Base-by-base conservation (phyloP, 768 basidiomycete species). In the Boletus edulis region DNA sequence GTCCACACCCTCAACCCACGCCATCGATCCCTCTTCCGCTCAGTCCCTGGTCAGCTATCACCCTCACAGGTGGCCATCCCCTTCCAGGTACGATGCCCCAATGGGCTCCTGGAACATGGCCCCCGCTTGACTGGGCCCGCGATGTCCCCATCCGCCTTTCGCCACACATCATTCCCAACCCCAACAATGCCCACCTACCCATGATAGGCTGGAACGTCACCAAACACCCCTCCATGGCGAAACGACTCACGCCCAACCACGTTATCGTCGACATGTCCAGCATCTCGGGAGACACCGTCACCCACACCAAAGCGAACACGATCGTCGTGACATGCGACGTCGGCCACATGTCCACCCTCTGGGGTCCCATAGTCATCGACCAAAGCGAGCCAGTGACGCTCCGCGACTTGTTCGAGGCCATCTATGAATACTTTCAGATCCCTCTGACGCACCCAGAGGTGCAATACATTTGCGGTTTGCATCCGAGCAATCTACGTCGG, bases 331-430 rank as follows among this genome's bases (percentile, higher is more conserved):
- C 55, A 5, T 67, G 67, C 43, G 62, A 64, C 34, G 37, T 57
- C 13, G 65, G 59, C 11, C 24, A 59, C 54, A 59, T 68, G 64
- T 60, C 62, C 5, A 58, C 58, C 5, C 63, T 69, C 40, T 78
- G 86, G 85, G 80, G 81, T 3, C 78, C 79, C 1, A 75, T 85
- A 53, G 55, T 74, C 38, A 61, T 84, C 46, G 62, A 76, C 11
- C 71, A 68, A 11, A 56, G 58, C 12, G 56, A 63, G 13, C 46
- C 55, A 1, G 68, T 80, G 27, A 78, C 76, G 11, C 62, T 83
- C 14, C 53, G 67, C 45, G 79, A 82, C 58, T 46, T 84, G 57
- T 67, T 85, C 22, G 69, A 77, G 37, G 78, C 75, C 10, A 75
- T 85, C 17, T 75, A 80, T 59, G 61, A 65, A 1, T 82, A 81